Base-by-base conservation (phyloP, 257 asterid genomes). In the Forsythia suspensa region DNA sequence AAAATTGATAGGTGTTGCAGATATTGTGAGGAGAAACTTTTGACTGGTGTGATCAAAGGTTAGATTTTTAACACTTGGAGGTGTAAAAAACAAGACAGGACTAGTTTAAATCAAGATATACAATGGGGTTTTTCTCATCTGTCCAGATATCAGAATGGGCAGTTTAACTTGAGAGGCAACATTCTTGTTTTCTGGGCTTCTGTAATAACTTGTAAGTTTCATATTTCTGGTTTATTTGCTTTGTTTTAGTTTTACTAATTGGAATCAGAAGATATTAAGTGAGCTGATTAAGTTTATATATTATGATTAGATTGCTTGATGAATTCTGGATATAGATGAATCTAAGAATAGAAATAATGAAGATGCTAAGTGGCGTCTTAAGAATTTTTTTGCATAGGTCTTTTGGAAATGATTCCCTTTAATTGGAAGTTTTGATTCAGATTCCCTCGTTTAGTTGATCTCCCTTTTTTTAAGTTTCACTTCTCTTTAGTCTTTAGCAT, bases 11-110 rank as follows among this genome's bases (percentile, higher is more conserved):
- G 71, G 83, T 77, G 70, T 73, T 36, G 36, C 52, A 16, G 20
- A 43, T 44, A 71, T 44, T 74, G 8, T 15, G 39, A 67, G 21
- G 42, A 52, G 20, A 34, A 61, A 18, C 42, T 65, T 39, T 81
- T 70, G 81, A 79, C 21, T 72, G 29, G 82, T 55, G 70, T 66
- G 67, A 73, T 73, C 68, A 29, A 77, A 74, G 63, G 38, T 76
- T 66, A 63, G 79, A 69, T 72, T 72, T 79, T 71, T 77, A 71
- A 71, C 75, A 76, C 72, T 41, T 81, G 83, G 80, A 81, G 73
- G 68, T 36, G 77, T 36, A 16, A 61, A 41, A 18, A 11, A n/a
- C 4, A 36, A 67, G 59, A 51, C 2, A 16, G 3, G 75, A 39
- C 41, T 15, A 44, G 44, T 72, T 46, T 11, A n/a, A 55, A 36